phyloP scores from a whole-genome alignment of 2,329 filamentous ascomycete genomes.

The Sporothrix protearum region DNA sequence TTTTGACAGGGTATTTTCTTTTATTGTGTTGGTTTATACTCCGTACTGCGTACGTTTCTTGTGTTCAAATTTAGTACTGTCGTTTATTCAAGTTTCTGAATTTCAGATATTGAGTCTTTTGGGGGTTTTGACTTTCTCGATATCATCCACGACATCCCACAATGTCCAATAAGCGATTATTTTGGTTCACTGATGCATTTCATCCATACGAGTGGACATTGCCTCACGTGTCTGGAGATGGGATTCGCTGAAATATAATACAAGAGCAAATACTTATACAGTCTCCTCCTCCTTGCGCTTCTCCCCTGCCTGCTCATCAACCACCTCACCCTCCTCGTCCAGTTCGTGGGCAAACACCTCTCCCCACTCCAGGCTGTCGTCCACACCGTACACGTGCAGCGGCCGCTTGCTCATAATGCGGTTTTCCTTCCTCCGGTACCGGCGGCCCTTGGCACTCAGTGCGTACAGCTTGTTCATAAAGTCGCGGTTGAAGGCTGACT shows the following conservation, averaged over 20 bases:
- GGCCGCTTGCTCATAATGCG: conserved; percentile 46
- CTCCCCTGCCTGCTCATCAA: conserved; percentile 12
- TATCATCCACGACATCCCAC: too few relatives aligned
- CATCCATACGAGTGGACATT: neutral
- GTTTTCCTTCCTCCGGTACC: conserved; percentile 38
- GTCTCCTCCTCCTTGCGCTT: neutral
- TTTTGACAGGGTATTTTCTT: too few relatives aligned
- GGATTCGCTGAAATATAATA: neutral
- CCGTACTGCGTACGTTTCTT: too few relatives aligned
- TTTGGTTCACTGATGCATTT: neutral
- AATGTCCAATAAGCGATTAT: neutral
- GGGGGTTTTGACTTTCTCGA: too few relatives aligned
- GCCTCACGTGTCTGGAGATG: neutral
- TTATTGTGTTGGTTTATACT: too few relatives aligned
- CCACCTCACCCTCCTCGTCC: neutral
- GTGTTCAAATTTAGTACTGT: too few relatives aligned
- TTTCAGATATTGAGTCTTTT: too few relatives aligned
- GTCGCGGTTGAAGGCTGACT: conserved; percentile 24
- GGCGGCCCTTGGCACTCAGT: conserved; percentile 26
- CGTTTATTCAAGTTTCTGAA: too few relatives aligned
- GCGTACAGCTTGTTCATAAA: conserved; percentile 24
- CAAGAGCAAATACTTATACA: neutral
- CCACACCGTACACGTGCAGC: conserved; percentile 47
- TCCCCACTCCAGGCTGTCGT: conserved; percentile 35
- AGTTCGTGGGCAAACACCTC: conserved; percentile 36